Evolutionary conservation across 768 basidiomycete species (phyloP), one percentile per base, ranked within the genome.

Genomic region (Psilocybe sp.): DNA sequence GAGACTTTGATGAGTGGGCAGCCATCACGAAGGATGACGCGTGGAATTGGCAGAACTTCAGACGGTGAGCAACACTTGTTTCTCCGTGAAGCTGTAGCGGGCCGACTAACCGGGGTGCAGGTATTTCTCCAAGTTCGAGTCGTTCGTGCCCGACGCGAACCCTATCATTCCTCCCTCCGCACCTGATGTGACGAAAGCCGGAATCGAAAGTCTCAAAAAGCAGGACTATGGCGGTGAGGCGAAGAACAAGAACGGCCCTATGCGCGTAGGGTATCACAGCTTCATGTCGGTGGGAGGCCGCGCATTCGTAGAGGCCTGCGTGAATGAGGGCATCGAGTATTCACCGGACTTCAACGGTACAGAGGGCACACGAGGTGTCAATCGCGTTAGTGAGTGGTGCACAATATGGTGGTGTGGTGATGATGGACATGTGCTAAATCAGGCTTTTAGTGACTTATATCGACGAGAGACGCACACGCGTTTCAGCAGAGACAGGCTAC

Each of bases 1-100:
- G 78, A 1, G 87, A 89, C 58, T 87, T 80, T 47, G 80, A 87
- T 54, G 78, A 87, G 62, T 87, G 83, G 77, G 81, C 78, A 0
- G 59, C 63, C 3, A 75, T 80, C 23, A 69, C 70, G 12, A 80
- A 76, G 7, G 79, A 85, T 35, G 66, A 76, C 7, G 69, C 73
- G 2, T 89, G 87, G 87, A 65, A 75, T n/a, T 82, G 77, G 73
- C 64, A 74, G 35, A 73, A 78, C 33, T 72, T 88, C 54, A 67
- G 71, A 50, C 60, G 65, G 86, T 81, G 54, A 35, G 68, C 50
- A 38, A 10, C 48, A 9, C 33, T n/a, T 8, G 23, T 13, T 28
- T 23, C 32, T 31, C 41, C 0, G 3, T 13, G 49, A 15, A 15
- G 20, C 20, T 28, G 4, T 14, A 39, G 14, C 19, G 31, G 37